These are phyloP conservation scores for Castanospermum australe DNA, from an alignment of 306 rosid species.

Conservation along the genomic window DNA sequence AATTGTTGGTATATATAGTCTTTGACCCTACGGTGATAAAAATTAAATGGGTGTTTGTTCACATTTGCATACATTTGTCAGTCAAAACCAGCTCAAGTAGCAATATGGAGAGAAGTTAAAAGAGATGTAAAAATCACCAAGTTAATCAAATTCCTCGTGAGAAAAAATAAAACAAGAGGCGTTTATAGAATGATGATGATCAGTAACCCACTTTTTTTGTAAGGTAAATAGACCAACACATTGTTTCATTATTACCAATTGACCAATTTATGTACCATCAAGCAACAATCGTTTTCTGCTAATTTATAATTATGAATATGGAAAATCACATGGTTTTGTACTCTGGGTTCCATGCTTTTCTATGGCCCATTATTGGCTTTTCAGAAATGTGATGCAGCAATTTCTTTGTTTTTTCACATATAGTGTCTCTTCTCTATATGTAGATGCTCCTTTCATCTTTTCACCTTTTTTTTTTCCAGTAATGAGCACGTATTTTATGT, in stretches of 20 bases:
- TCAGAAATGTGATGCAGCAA: background rate
- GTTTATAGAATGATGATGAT: conserved; percentile 14
- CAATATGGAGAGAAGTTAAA: background rate
- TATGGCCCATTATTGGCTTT: background rate
- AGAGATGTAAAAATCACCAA: no score
- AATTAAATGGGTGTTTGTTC: background rate
- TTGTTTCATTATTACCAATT: conserved; percentile 30
- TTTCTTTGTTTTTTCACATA: background rate
- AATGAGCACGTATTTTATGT: background rate
- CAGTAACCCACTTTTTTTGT: conserved; percentile 6
- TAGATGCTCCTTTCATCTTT: background rate
- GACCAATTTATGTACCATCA: conserved; percentile 20
- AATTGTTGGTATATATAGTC: background rate
- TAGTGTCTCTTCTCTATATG: background rate
- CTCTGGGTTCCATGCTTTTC: background rate
- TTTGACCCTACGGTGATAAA: background rate
- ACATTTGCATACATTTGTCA: conserved; percentile 10
- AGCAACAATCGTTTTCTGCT: conserved; percentile 14
- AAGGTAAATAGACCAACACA: conserved; percentile 20
- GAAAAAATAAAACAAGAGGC: background rate
- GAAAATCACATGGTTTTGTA: background rate
- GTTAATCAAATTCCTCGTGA: background rate
- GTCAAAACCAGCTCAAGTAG: background rate
- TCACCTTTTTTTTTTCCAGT: background rate
- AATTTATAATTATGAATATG: background rate